These are phyloP conservation scores for Cymbopogon flexuosus DNA, from an alignment of 202 grass and related monocot genomes.

Conservation along the genomic window DNA sequence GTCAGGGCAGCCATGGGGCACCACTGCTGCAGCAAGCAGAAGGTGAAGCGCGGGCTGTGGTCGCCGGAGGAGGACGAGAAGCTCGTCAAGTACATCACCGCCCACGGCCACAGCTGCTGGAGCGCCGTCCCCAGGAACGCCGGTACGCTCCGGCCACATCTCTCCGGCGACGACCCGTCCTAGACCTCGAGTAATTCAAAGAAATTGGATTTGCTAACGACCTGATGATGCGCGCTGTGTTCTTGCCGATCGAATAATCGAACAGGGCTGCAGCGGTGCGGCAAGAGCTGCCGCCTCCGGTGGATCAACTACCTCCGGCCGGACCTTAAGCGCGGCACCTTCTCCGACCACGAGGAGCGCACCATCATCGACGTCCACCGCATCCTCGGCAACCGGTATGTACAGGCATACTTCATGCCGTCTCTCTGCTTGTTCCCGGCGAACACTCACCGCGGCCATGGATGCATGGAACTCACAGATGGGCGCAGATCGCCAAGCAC, in stretches of 20 bases:
- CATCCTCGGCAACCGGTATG: conserved; percentile 87
- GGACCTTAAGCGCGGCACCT: conserved; percentile 86
- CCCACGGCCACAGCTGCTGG: conserved; percentile 93
- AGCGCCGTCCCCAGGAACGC: conserved; percentile 92
- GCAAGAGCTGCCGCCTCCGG: conserved; percentile 94
- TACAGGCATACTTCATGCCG: not conserved
- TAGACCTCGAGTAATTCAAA: not conserved
- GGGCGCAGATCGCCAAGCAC: conserved; percentile 98
- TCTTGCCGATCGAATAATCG: not conserved
- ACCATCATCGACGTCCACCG: conserved; percentile 94
- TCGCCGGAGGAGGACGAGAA: conserved; percentile 97
- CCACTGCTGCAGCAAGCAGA: conserved; percentile 98
- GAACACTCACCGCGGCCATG: not conserved
- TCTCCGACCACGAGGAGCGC: conserved; percentile 84
- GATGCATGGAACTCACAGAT: conserved; percentile 30
- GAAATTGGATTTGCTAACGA: conserved; percentile 2
- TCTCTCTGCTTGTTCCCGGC: not conserved
- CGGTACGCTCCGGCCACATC: conserved; percentile 28
- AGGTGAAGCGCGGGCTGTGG: conserved; percentile 96
- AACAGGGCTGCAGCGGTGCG: conserved; percentile 81
- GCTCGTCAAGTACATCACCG: conserved; percentile 74
- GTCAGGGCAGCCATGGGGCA: conserved; percentile 65
- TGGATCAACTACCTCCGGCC: conserved; percentile 99
- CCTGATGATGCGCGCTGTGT: not conserved
- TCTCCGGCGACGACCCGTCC: not conserved